A percentile compares a stretch with the other conserved stretches of the same genome.
These are phyloP conservation scores for Hyphopichia fennica DNA, from an alignment of 1,139 yeast species.

Conservation along the genomic window DNA sequence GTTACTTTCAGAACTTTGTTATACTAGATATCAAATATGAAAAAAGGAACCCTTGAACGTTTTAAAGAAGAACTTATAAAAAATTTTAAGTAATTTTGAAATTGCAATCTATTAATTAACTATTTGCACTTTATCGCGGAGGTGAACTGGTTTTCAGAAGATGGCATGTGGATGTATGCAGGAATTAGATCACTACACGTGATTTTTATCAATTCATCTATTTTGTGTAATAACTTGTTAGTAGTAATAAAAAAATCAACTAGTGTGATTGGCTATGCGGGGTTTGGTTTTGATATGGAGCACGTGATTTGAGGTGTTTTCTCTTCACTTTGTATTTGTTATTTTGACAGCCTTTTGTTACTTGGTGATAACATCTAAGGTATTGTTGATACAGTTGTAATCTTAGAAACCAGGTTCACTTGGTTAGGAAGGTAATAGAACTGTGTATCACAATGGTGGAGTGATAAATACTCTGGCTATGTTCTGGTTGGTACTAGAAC, in stretches of 20 bases:
- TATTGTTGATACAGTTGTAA: no score
- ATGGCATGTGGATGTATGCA: conserved; percentile 5
- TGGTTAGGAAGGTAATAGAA: no score
- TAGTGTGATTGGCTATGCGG: conserved; percentile 1
- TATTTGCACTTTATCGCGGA: neutral
- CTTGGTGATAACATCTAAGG: no score
- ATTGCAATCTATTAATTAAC: neutral
- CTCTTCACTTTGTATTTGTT: no score
- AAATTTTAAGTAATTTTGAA: neutral
- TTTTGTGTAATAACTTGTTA: neutral
- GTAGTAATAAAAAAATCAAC: neutral
- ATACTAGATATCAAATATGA: neutral
- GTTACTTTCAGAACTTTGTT: neutral
- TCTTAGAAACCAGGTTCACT: no score
- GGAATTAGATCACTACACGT: conserved; percentile 20
- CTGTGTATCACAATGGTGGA: no score
- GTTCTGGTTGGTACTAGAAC: no score
- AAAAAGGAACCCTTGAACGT: neutral
- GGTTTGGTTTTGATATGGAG: neutral
- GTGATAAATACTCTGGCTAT: no score
- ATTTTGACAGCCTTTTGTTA: no score
- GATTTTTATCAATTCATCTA: conserved; percentile 14
- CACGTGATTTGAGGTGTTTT: neutral
- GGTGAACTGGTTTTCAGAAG: no score
- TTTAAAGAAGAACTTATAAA: neutral